Conservation (phyloP, 306 rosid species). For the Gastrolobium villosum region DNA sequence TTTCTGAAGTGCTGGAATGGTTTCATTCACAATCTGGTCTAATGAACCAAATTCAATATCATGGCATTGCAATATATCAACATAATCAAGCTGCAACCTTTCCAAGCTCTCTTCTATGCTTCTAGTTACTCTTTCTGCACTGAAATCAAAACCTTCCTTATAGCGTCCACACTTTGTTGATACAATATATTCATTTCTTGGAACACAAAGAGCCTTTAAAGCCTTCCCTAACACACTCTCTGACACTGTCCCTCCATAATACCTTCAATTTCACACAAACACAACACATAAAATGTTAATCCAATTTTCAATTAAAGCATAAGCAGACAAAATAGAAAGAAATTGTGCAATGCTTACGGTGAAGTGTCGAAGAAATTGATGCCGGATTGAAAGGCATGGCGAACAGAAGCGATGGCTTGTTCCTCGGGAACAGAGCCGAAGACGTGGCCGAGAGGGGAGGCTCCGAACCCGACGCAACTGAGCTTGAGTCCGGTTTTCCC, state of each 20-base stretch:
- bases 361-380: constrained; percentile 96
- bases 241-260: constrained; percentile 86
- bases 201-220: constrained; percentile 76
- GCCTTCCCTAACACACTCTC: constrained; percentile 87
- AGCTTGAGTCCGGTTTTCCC: constrained; percentile 90
- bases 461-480: constrained; percentile 89
- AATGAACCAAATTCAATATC: constrained; percentile 91
- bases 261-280: constrained; percentile 56
- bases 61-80: constrained; percentile 93
- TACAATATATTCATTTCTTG: constrained; percentile 77
- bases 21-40: constrained; percentile 88
- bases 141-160: constrained; percentile 84
- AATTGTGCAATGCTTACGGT: constrained; percentile 59
- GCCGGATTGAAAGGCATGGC: constrained; percentile 78
- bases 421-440: constrained; percentile 81
- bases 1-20: constrained; percentile 85
- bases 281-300: neutral
- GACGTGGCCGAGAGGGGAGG: constrained; percentile 93
- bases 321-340: neutral
- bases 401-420: constrained; percentile 77
- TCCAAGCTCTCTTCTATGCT: constrained; percentile 94
- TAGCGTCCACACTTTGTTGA: constrained; percentile 95
- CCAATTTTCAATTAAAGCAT: no score
- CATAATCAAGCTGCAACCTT: constrained; percentile 88
- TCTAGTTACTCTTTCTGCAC: constrained; percentile 83